Base-by-base conservation (phyloP, 2,329 filamentous ascomycete species). In the Endothia cerciana region DNA sequence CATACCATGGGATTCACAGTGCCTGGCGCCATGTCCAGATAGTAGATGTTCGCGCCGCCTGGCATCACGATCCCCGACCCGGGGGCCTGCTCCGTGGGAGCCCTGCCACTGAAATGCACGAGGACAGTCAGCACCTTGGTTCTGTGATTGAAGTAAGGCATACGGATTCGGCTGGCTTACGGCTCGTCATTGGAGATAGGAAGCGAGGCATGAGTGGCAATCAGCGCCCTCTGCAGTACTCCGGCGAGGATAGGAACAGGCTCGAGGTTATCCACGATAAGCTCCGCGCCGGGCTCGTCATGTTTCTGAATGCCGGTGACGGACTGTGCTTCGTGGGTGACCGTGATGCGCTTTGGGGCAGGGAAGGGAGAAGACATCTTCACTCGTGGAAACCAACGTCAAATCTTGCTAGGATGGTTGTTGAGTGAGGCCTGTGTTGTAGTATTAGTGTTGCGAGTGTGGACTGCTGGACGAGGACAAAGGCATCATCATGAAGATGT, bases 31-130 rank as follows among this genome's bases (percentile, higher is more conserved):
- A 75, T 25, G 65, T 74, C 74, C 19, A 74, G 33, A 60, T 73
- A 74, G 49, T 73, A 77, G 64, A 75, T 68, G 47, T 76, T 73
- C 17, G 74, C 68, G 43, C 73, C 74, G 7, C 74, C 72, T 10
- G 74, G 73, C 40, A 77, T 65, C 38, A 75, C 74, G 45, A 76
- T 73, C n/a, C 74, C 74, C 28, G 71, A 56, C 2, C 74, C 74
- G 8, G 73, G 74, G 17, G 73, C 73, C 11, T 72, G 62, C 4
- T 73, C 71, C 8, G 74, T 70, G 8, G 55, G 15, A n/a, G 47
- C 40, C 36, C 51, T 47, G 53, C 58, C 65, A 5, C 65, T 66
- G 53, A 10, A 13, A 55, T 13, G 4, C 7, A n/a, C 41, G 41
- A 22, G 28, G 10, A n/a, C 17, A 22, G 40, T 33, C 36, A 45